phyloP scores from a whole-genome alignment of 192 early-diverging fungal genomes.

The Backusella tarrabulga region DNA sequence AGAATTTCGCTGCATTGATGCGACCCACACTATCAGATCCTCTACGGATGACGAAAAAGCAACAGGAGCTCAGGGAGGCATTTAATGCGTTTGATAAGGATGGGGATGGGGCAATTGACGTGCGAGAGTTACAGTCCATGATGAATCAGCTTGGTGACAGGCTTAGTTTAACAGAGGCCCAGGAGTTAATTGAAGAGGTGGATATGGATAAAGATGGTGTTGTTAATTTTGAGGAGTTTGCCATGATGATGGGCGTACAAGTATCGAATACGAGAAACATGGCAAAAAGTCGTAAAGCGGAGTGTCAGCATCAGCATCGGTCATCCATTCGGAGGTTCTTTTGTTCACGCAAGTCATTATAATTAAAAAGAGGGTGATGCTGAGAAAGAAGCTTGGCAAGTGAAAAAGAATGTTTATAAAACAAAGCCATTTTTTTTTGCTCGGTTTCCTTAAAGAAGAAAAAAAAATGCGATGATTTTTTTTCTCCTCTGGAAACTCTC shows the following conservation, averaged over 20 bases:
- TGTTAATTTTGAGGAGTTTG: slow-evolving; percentile 38
- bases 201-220: slow-evolving; percentile 33
- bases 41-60: not conserved
- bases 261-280: not conserved
- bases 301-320: slow-evolving; percentile 12
- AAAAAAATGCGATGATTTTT: not conserved
- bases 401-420: not conserved
- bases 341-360: slow-evolving; percentile 8
- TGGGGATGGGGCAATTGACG: slow-evolving; percentile 28
- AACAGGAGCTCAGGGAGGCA: slow-evolving; percentile 31
- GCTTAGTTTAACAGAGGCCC: slow-evolving; percentile 23
- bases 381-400: too few relatives aligned
- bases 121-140: slow-evolving; percentile 24
- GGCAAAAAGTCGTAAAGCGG: not conserved
- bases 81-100: slow-evolving; percentile 39
- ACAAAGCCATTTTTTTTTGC: not conserved
- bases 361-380: too few relatives aligned
- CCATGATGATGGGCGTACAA: slow-evolving; percentile 34
- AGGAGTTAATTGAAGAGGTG: slow-evolving; percentile 26
- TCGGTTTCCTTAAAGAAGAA: not conserved
- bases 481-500: not conserved
- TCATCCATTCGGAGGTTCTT: slow-evolving; percentile 13
- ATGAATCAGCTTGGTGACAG: slow-evolving; percentile 33
- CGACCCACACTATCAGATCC: slow-evolving; percentile 25
- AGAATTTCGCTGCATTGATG: slow-evolving; percentile 65